Base-by-base conservation (phyloP, 164 flowering plant genomes). In the Chimonanthus salicifolius region DNA sequence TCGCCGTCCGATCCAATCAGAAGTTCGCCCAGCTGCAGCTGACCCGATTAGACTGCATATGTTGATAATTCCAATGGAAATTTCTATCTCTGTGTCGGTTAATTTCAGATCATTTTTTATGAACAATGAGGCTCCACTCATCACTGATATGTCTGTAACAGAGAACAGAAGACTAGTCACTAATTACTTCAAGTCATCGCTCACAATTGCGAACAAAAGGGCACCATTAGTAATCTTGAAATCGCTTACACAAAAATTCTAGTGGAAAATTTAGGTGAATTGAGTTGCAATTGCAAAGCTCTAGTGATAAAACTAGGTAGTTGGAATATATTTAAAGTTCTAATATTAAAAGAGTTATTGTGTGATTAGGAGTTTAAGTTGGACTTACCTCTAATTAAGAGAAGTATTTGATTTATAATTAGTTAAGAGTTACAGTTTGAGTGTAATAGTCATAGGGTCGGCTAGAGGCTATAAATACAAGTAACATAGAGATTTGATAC, bases 1-100 rank as follows among this genome's bases (percentile, higher is more conserved):
- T 2, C 83, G 74, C 7, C 85, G 83, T 15, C 85, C 83, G 9
- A 83, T 76, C 83, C 78, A 76, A 70, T 83, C 85, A 11, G 85
- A 83, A 1, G 80, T 83, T 60, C 77, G 48, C 2, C 83, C 85
- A 16, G 83, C 85, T 0, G 73, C 71, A 0, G 72, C 71, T 6
- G 83, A 78, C 2, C 85, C 85, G 71, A 83, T 6, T 11, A 83
- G 76, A 3, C 77, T 76, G 72, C 72, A 83, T 44, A 83, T 4
- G 33, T 74, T 76, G 5, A 80, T 66, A 16, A 78, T 74, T 18
- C 85, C 85, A 6, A 74, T 68, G 5, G 80, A 18, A 21, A 83
- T 10, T 68, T 83, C 83, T 0, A 80, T 67, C 71, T 78, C 63
- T 0, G 64, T 66, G n/a, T 83, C 85, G 66, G 2, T 72, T 1